Conservation (phyloP, 257 asterid genomes). For the Lycium ferocissimum region DNA sequence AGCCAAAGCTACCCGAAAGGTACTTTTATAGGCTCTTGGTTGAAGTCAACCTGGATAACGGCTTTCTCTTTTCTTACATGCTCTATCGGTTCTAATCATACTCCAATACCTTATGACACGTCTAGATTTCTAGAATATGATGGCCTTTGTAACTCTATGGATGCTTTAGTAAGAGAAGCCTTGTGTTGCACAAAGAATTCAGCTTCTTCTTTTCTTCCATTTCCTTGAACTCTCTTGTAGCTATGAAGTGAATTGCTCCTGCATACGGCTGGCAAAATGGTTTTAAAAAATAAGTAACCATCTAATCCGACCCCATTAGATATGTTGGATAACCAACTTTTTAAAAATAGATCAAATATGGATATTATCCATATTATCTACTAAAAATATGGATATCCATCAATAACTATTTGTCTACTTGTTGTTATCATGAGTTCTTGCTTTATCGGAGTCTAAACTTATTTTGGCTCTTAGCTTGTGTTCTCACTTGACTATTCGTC, state of each 20-base stretch:
- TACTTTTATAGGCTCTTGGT: constrained; percentile 28
- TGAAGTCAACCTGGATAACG: neutral
- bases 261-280: too few relatives aligned
- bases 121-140: constrained; percentile 3
- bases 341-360: too few relatives aligned
- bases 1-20: constrained; percentile 73
- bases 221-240: neutral
- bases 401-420: too few relatives aligned
- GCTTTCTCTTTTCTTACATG: neutral
- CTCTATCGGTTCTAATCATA: neutral
- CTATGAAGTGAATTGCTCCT: neutral
- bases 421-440: too few relatives aligned
- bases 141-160: neutral
- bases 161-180: constrained; percentile 4
- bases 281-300: too few relatives aligned
- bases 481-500: too few relatives aligned
- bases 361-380: too few relatives aligned
- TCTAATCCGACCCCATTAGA: too few relatives aligned
- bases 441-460: too few relatives aligned
- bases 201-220: neutral
- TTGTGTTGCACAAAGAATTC: neutral
- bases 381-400: too few relatives aligned
- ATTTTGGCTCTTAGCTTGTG: too few relatives aligned
- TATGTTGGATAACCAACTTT: too few relatives aligned
- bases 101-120: neutral